phyloP scores from a whole-genome alignment of 805 yeast species.

The Metschnikowia hibisci region DNA sequence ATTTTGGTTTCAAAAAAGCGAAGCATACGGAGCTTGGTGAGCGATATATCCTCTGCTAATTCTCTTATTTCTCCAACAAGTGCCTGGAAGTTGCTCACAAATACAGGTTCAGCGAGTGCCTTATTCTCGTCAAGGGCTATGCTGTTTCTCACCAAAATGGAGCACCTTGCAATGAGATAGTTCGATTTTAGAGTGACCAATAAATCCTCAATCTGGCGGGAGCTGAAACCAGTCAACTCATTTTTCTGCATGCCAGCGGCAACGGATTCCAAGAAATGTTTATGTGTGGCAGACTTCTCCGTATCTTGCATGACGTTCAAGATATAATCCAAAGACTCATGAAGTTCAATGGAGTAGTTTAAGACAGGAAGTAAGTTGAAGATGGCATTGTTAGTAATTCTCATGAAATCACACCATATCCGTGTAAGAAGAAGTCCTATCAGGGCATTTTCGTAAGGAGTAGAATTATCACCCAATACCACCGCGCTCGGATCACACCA shows the following conservation, averaged over 20 bases:
- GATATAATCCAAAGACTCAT: slow-evolving; percentile 17
- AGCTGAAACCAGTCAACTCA: slow-evolving; percentile 8
- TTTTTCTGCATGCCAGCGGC: slow-evolving; percentile 7
- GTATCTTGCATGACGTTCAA: slow-evolving; percentile 23
- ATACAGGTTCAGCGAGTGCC: slow-evolving; percentile 10
- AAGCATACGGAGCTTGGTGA: slow-evolving; percentile 11
- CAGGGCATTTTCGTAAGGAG: slow-evolving; percentile 19
- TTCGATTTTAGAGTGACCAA: slow-evolving; percentile 22
- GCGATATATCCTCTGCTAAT: slow-evolving; percentile 23
- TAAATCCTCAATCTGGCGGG: slow-evolving; percentile 16
- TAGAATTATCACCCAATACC: slow-evolving; percentile 15
- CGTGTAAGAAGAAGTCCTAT: slow-evolving; percentile 29
- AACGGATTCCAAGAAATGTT: slow-evolving; percentile 20
- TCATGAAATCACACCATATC: slow-evolving; percentile 35
- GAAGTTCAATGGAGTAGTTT: slow-evolving; percentile 21
- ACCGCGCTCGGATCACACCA: slow-evolving; percentile 37
- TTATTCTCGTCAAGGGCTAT: slow-evolving; percentile 5
- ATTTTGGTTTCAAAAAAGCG: slow-evolving; percentile 13
- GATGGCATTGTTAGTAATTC: slow-evolving; percentile 26
- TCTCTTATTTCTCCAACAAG: slow-evolving; percentile 23
- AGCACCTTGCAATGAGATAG: slow-evolving; percentile 28
- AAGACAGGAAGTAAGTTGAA: slow-evolving; percentile 25
- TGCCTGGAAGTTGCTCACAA: slow-evolving; percentile 20
- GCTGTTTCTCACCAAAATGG: slow-evolving; percentile 13
- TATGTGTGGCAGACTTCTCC: slow-evolving; percentile 21